phyloP scores from a whole-genome alignment of 2,329 filamentous ascomycete genomes.

The Ascochyta rabiei region DNA sequence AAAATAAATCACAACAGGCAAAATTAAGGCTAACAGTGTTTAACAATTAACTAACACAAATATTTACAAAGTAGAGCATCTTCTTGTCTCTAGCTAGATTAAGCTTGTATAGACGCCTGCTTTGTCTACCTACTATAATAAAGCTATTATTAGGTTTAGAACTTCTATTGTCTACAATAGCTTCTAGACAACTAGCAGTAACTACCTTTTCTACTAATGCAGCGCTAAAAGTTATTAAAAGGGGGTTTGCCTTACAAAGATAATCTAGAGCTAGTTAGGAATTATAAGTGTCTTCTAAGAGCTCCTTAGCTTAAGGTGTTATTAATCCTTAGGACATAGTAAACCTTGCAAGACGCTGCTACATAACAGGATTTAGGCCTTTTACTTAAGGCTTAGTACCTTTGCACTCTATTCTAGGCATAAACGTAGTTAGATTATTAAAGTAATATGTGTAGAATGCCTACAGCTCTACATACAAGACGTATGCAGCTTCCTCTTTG shows the following conservation, averaged over 20 bases:
- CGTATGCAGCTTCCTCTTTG: not conserved
- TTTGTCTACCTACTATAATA: not conserved
- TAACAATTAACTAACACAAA: not conserved
- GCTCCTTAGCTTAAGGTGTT: not conserved
- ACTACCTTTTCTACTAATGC: not conserved
- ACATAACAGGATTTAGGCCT: constrained; percentile 3
- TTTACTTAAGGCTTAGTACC: not conserved
- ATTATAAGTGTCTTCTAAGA: not conserved
- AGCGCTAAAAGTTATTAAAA: not conserved
- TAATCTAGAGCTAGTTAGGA: not conserved
- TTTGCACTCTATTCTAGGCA: constrained; percentile 1
- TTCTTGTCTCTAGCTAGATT: not conserved
- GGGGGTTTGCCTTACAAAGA: not conserved
- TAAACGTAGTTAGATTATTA: constrained; percentile 2
- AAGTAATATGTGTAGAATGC: constrained; percentile 4
- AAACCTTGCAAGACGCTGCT: constrained; percentile 2
- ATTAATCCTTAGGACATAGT: not conserved
- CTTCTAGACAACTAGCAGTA: not conserved
- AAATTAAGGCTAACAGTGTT: not conserved
- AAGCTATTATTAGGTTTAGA: not conserved
- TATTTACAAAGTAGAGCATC: not conserved
- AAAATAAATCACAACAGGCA: not conserved
- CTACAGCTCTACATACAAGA: constrained; percentile 4
- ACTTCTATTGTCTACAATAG: not conserved
- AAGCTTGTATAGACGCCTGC: not conserved